These are phyloP conservation scores for Harringtonia aguacate DNA, from an alignment of 2,329 filamentous ascomycete species.

Conservation along the genomic window DNA sequence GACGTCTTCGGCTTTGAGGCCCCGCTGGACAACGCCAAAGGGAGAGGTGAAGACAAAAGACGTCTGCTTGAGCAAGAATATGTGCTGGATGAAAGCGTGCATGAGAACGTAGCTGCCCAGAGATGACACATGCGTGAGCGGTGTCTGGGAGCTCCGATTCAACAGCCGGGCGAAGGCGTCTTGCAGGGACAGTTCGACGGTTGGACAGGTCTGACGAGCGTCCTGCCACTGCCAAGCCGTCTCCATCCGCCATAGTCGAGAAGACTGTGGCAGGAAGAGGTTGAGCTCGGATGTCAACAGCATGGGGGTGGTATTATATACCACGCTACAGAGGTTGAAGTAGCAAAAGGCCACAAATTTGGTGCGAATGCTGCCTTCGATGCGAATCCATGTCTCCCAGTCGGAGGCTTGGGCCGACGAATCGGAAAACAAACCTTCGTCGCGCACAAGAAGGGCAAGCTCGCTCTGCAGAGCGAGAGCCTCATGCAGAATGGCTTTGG, in stretches of 20 bases:
- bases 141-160: slow-evolving; percentile 35
- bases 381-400: slow-evolving; percentile 50
- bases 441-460: slow-evolving; percentile 45
- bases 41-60: slow-evolving; percentile 37
- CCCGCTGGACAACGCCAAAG: slow-evolving; percentile 39
- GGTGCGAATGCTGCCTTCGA: slow-evolving; percentile 46
- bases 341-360: slow-evolving; percentile 52
- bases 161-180: slow-evolving; percentile 47
- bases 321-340: slow-evolving; percentile 52
- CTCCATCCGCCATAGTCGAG: slow-evolving; percentile 47
- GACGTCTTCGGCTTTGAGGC: slow-evolving; percentile 42
- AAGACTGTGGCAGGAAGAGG: slow-evolving; percentile 41
- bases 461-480: slow-evolving; percentile 48
- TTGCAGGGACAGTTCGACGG: slow-evolving; percentile 41
- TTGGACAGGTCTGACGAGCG: slow-evolving; percentile 37
- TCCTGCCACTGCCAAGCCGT: slow-evolving; percentile 50
- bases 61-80: slow-evolving; percentile 58
- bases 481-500: slow-evolving; percentile 49
- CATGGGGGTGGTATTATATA: slow-evolving; percentile 48
- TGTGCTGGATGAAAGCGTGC: slow-evolving; percentile 61
- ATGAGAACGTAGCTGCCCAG: slow-evolving; percentile 63
- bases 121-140: slow-evolving; percentile 41
- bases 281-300: slow-evolving; percentile 50
- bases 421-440: slow-evolving; percentile 43
- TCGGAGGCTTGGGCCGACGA: slow-evolving; percentile 34